Base-by-base conservation (phyloP, 768 basidiomycete genomes). In the Lyophyllum atratum region DNA sequence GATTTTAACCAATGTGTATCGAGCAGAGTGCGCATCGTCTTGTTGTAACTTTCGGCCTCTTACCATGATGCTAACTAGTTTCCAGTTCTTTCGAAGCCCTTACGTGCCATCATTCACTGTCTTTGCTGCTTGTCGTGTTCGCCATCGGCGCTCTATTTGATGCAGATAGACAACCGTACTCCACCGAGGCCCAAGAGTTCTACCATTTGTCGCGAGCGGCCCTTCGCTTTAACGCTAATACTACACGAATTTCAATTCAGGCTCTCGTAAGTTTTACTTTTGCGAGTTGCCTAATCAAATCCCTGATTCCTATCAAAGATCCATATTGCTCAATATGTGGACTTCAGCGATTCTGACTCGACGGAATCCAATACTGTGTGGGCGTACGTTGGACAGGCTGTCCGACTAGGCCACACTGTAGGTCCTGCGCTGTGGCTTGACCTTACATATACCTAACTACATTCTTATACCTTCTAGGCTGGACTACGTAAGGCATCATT, bases 81-180 rank as follows among this genome's bases (percentile, higher is more conserved):
- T 4, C 26, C 54, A 80, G 80, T 14, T 75, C 73, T 4, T 76
- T 75, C 12, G 76, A 76, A 44, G 63, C 61, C 7, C 60, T 77
- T 45, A 66, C 74, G 8, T 70, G 68, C n/a, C 71, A 79, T n/a
- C 85, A 89, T 56, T 70, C 79, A 1, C 72, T 90, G 15, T 76
- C 87, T 0, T 75, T 91, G 25, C 75, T 92, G 19, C 89, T 86
- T 65, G 79, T 80, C 42, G 68, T 90, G 12, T 85, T 92, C 59
- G 82, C 88, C 5, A 76, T 92, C 24, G 89, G 81, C 0, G 71
- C 79, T 0, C 73, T 89, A n/a, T 85, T 89, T 59, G 86, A 89
- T 64, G 75, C 78, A 5, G 64, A 72, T 47, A 66, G 69, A 7
- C 77, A 78, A 1, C 73, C 84, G 37, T 81, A 80, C 61, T 74